Base-by-base conservation (phyloP, 2,329 filamentous ascomycete genomes). In the Aspergillus pseudonomiae region DNA sequence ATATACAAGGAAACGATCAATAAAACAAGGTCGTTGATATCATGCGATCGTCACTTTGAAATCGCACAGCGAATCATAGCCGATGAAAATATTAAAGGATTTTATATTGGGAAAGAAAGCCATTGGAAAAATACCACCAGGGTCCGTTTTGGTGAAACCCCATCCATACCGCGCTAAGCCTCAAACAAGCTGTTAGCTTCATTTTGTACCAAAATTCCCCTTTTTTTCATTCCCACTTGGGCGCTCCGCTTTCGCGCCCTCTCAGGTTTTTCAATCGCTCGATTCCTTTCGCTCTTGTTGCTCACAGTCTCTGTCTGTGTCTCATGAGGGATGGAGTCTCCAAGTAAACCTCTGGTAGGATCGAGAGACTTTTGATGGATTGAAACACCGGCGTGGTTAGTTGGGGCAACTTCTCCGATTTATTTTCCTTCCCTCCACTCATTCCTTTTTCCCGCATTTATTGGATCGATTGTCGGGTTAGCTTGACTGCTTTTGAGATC, bases 331-430 rank as follows among this genome's bases (percentile, higher is more conserved):
- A 69, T 66, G 57, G 65, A 65, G 63, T 63, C 65, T 69, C 63
- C 62, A 61, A 67, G 68, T 68, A 64, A 65, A 57, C 69, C 69
- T 71, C 70, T 73, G 70, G 70, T 68, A 73, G 71, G 73, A 67
- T 72, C 65, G 66, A 69, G 71, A 68, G 67, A 65, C 63, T 68
- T 65, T 63, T 65, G 41, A 67, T 66, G 62, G 63, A 66, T 64
- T 67, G 65, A 64, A 60, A 24, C 59, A 57, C 55, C 53, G 57
- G 52, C 28, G 48, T 46, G 48, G 55, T 63, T 41, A 16, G 58
- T 62, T 60, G 61, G 63, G 58, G 63, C 59, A 54, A 61, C 62
- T 68, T 63, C 57, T 63, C 53, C 61, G 46, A 60, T 52, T 63
- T 58, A 32, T 55, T 67, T 58, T 57, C 57, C 48, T 54, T 61